Conservation (phyloP, 768 basidiomycete species). For the Lactarius evosmus region DNA sequence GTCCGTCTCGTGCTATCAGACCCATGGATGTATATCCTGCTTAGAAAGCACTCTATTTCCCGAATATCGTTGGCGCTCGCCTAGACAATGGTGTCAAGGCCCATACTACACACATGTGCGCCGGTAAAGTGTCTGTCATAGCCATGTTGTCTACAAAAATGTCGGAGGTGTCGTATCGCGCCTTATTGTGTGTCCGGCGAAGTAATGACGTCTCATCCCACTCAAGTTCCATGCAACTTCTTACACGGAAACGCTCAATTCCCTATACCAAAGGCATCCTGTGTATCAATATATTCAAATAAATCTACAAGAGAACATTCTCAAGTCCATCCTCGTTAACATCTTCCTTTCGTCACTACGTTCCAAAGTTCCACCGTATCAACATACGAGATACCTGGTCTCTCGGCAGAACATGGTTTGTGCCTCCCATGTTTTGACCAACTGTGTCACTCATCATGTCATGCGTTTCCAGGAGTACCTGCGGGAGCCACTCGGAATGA, state of each 20-base stretch:
- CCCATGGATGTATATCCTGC: neutral
- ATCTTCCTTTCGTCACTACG: slow-evolving; percentile 78
- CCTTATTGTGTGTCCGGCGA: neutral
- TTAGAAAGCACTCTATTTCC: slow-evolving; percentile 90
- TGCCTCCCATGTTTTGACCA: slow-evolving; percentile 16
- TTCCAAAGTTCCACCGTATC: slow-evolving; percentile 54
- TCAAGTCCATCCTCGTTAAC: slow-evolving; percentile 87
- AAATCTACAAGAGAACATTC: slow-evolving; percentile 90
- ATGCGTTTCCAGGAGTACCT: slow-evolving; percentile 43
- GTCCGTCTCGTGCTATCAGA: slow-evolving; percentile 2
- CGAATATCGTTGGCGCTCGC: slow-evolving; percentile 74
- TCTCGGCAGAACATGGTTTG: slow-evolving; percentile 78
- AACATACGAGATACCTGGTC: slow-evolving; percentile 72
- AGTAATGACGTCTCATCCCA: neutral
- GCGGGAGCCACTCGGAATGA: slow-evolving; percentile 81
- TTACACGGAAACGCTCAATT: slow-evolving; percentile 58
- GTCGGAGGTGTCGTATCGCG: slow-evolving; percentile 63
- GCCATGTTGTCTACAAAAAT: slow-evolving; percentile 82
- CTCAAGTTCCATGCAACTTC: slow-evolving; percentile 74
- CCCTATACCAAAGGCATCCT: slow-evolving; percentile 50
- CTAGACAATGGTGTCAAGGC: slow-evolving; percentile 52
- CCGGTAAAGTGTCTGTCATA: slow-evolving; percentile 73
- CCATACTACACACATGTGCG: slow-evolving; percentile 76
- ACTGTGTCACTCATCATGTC: neutral
- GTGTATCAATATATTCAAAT: slow-evolving; percentile 76